A percentile compares a stretch with the other conserved stretches of the same genome.
phyloP scores from a whole-genome alignment of 2,329 filamentous ascomycete species.

The Xylaria hypoxylon region DNA sequence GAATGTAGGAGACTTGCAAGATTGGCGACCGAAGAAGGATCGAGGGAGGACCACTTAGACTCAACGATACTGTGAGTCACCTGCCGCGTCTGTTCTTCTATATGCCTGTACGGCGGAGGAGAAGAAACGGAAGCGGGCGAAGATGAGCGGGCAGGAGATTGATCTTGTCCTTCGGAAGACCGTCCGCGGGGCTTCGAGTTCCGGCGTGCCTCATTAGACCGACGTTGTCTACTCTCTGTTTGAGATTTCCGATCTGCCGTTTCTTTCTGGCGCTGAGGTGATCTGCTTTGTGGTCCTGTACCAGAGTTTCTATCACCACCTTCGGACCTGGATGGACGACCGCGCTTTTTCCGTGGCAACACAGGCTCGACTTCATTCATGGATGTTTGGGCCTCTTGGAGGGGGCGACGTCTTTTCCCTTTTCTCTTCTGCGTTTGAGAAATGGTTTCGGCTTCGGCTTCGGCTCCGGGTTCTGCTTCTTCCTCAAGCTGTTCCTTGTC shows the following conservation, averaged over 20 bases:
- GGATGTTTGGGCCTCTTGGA: conserved; percentile 40
- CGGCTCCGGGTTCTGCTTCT: conserved; percentile 27
- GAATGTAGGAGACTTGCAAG: conserved; percentile 68
- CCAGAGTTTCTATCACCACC: conserved; percentile 33
- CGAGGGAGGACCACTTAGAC: conserved; percentile 73
- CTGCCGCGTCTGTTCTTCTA: conserved; percentile 62
- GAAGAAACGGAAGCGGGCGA: conserved; percentile 46
- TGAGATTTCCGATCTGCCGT: conserved; percentile 26
- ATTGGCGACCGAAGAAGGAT: conserved; percentile 64
- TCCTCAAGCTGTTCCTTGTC: conserved; percentile 21
- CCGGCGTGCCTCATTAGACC: conserved; percentile 5
- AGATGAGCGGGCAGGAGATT: conserved; percentile 39
- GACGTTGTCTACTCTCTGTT: conserved; percentile 1
- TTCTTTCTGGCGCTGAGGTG: conserved; percentile 33
- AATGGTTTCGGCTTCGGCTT: conserved; percentile 21
- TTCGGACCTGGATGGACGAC: conserved; percentile 38
- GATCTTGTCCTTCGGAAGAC: conserved; percentile 26
- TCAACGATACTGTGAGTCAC: conserved; percentile 74
- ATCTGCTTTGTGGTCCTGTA: conserved; percentile 27
- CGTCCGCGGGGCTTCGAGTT: conserved; percentile 29
- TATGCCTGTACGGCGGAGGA: conserved; percentile 59
- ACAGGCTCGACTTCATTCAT: conserved; percentile 28
- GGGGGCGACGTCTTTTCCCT: conserved; percentile 47
- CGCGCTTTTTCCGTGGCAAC: conserved; percentile 38
- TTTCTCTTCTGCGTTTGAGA: conserved; percentile 23